Conservation (phyloP, 2,329 filamentous ascomycete genomes). For the Ascosphaera apis region DNA sequence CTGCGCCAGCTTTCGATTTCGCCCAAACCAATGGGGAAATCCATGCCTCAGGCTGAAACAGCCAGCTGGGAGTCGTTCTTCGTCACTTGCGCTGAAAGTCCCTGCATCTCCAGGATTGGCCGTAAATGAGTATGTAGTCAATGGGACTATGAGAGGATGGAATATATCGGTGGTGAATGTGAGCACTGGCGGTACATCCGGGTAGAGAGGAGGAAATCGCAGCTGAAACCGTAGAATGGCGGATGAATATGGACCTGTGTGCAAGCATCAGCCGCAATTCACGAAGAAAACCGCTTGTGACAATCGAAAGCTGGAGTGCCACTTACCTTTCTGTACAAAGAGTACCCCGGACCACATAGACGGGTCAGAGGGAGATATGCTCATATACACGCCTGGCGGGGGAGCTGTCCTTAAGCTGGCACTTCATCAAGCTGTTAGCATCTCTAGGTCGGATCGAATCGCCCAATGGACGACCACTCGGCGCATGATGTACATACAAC, state of each 20-base stretch:
- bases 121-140: slow-evolving; percentile 87
- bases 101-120: slow-evolving; percentile 52
- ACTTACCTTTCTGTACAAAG: slow-evolving; percentile 66
- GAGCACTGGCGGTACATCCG: slow-evolving; percentile 55
- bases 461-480: slow-evolving; percentile 3
- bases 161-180: slow-evolving; percentile 87
- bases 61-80: slow-evolving; percentile 63
- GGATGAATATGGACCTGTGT: slow-evolving; percentile 65
- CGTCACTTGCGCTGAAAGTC: slow-evolving; percentile 62
- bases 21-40: slow-evolving; percentile 75
- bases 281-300: slow-evolving; percentile 2
- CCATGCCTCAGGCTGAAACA: slow-evolving; percentile 79
- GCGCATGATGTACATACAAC: slow-evolving; percentile 37
- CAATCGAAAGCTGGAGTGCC: slow-evolving; percentile 3
- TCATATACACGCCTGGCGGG: slow-evolving; percentile 71
- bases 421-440: slow-evolving; percentile 23
- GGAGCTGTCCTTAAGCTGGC: slow-evolving; percentile 59
- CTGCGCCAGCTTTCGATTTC: slow-evolving; percentile 9
- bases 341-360: slow-evolving; percentile 75
- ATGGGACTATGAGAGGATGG: slow-evolving; percentile 73
- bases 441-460: slow-evolving; percentile 2
- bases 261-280: neutral
- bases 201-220: slow-evolving; percentile 63
- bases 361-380: slow-evolving; percentile 57
- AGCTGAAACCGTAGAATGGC: slow-evolving; percentile 79